phyloP scores from a whole-genome alignment of 345 rosid species.

The Leavenworthia alabamica region DNA sequence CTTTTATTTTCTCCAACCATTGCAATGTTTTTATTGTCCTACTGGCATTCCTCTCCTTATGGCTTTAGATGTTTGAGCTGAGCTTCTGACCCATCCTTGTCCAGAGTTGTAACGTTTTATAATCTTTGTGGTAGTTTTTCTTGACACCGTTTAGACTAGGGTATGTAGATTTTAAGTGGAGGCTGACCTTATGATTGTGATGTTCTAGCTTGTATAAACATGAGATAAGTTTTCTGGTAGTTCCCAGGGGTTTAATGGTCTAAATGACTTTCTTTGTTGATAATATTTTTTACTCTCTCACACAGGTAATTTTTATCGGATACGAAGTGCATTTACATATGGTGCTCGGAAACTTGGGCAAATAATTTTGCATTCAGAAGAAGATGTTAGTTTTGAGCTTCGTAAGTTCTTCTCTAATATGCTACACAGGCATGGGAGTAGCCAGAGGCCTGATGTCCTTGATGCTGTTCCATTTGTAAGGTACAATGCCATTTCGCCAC shows the following conservation, averaged over 20 bases:
- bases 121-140: neutral
- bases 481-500: conserved; percentile 26
- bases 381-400: conserved; percentile 49
- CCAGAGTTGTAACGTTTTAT: neutral
- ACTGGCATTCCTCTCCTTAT: neutral
- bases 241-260: neutral
- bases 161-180: neutral
- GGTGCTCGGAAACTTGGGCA: conserved; percentile 81
- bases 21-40: neutral
- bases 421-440: conserved; percentile 70
- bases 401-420: conserved; percentile 65
- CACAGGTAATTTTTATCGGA: conserved; percentile 72
- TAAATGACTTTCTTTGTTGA: neutral
- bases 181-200: neutral
- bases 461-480: conserved; percentile 41
- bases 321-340: conserved; percentile 81
- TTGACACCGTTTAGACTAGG: neutral
- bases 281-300: neutral
- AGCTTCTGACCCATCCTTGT: conserved; percentile 4
- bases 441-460: conserved; percentile 76
- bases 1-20: conserved; percentile 10
- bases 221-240: neutral
- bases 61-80: conserved; percentile 2
- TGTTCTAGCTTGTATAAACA: neutral
- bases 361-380: conserved; percentile 52